phyloP scores from a whole-genome alignment of 1,139 yeast genomes.

The Taphrina deformans region DNA sequence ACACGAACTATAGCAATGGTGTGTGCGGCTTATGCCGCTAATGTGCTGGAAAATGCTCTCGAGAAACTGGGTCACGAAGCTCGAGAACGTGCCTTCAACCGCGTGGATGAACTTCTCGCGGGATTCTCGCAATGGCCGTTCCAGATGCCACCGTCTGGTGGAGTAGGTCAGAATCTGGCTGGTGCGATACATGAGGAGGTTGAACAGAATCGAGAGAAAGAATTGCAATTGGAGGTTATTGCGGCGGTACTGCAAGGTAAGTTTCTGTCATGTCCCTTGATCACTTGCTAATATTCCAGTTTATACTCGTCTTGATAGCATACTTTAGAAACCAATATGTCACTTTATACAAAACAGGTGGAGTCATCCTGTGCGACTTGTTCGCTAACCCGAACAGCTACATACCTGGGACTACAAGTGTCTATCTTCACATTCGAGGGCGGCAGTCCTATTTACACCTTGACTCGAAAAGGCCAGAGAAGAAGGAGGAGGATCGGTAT shows the following conservation, averaged over 20 bases:
- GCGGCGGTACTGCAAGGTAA: constrained; percentile 65
- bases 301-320: constrained; percentile 53
- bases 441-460: not conserved
- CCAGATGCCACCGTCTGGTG: constrained; percentile 55
- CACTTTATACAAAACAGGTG: not conserved
- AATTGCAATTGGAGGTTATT: constrained; percentile 77
- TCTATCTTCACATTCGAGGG: not conserved
- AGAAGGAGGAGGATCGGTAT: not conserved
- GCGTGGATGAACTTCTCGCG: constrained; percentile 84
- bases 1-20: constrained; percentile 80
- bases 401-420: not conserved
- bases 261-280: not conserved
- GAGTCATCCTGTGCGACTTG: not conserved
- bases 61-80: constrained; percentile 78
- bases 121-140: constrained; percentile 91
- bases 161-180: constrained; percentile 74
- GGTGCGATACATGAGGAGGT: constrained; percentile 68
- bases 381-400: not conserved
- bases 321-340: constrained; percentile 43
- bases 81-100: constrained; percentile 86
- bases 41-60: constrained; percentile 88
- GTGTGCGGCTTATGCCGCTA: constrained; percentile 91
- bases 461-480: not conserved
- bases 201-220: constrained; percentile 57
- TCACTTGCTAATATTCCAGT: constrained; percentile 41